Evolutionary conservation across 768 basidiomycete species (phyloP), one percentile per base, ranked within the genome.

Genomic region (Boletus fagicola): DNA sequence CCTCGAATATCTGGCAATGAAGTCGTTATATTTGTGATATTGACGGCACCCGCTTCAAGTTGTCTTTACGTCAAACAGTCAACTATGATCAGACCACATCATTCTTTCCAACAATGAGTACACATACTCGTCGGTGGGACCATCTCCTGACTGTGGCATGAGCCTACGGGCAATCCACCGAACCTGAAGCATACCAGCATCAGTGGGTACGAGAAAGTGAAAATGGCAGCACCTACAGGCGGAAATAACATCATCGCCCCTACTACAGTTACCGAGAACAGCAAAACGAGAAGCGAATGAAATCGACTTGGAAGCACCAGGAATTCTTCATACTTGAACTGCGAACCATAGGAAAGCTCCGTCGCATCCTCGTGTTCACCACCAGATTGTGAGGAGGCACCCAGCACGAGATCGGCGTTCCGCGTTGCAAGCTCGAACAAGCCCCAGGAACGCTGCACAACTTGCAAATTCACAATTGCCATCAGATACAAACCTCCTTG

Each of bases 311-410:
- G 67, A 49, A 74, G 76, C 4, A 71, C 74, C 61, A 81, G 20
- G 56, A 88, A 88, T 70, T 95, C 93, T 50, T 85, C 83, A 68
- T 94, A 96, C 45, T 75, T 75, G 77, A 97, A 93, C 3, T 80
- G 65, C 0, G 83, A 75, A 6, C 91, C 94, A 65, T 95, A 94
- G 15, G 70, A 49, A 2, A 67, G 55, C 35, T 53, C 59, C 42
- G 60, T 51, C 26, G 63, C 44, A 12, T 70, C 54, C 56, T 64
- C 52, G 36, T 53, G 58, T 60, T 54, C 51, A 33, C 20, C 48
- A 13, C 9, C 68, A 60, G 54, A 68, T 59, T 46, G 67, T 40
- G 13, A 16, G 50, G 56, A 49, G 6, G 56, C 28, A 10, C 33
- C 31, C 15, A 71, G 28, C 40, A 61, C 62, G 28, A 68, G 56